phyloP scores from a whole-genome alignment of 2,329 filamentous ascomycete species.

The Fusarium nygamai region DNA sequence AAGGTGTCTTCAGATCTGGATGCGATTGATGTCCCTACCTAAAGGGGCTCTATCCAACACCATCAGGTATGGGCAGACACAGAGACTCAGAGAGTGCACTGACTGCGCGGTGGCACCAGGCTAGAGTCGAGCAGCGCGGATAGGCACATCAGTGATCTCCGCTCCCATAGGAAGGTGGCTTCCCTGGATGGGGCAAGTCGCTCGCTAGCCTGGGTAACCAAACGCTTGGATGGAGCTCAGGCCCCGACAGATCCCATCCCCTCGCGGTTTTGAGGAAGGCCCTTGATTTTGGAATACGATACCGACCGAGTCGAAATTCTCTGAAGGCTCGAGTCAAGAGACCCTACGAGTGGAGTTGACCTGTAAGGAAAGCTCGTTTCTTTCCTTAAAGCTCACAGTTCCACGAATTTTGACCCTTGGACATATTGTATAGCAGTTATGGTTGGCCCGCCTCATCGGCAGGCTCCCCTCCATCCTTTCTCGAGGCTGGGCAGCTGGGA shows the following conservation, averaged over 20 bases:
- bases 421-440: neutral
- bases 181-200: constrained; percentile 6
- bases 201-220: constrained; percentile 8
- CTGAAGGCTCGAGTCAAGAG: constrained; percentile 35
- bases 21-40: constrained; percentile 4
- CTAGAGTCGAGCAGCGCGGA: constrained; percentile 21
- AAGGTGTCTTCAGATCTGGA: constrained; percentile 10
- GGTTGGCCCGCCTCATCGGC: constrained; percentile 17
- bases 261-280: constrained; percentile 8
- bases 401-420: constrained; percentile 3
- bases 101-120: constrained; percentile 30
- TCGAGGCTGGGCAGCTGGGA: constrained; percentile 12
- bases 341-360: constrained; percentile 20
- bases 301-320: neutral
- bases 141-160: constrained; percentile 27
- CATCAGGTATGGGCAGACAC: constrained; percentile 16
- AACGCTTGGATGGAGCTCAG: constrained; percentile 2
- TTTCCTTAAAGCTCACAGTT: constrained; percentile 2
- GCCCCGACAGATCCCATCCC: constrained; percentile 9
- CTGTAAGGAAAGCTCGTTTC: constrained; percentile 11
- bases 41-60: constrained; percentile 26
- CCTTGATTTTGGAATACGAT: neutral
- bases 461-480: constrained; percentile 9
- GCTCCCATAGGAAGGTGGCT: constrained; percentile 17
- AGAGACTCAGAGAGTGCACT: constrained; percentile 17